phyloP scores from a whole-genome alignment of 352 stramenopile species.

The Globisporangium yorkense region DNA sequence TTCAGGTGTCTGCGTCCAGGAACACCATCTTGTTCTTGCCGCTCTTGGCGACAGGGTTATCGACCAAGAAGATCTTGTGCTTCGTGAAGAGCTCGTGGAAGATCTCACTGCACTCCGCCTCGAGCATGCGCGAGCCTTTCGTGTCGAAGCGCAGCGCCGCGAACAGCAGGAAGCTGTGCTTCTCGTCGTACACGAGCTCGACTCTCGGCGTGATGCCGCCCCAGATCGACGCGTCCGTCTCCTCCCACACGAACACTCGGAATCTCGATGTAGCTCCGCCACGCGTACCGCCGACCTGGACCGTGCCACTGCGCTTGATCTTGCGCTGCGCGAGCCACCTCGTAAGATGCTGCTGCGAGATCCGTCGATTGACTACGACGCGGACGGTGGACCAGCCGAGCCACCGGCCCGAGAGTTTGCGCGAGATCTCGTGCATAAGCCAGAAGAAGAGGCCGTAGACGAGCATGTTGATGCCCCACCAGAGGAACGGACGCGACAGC shows the following conservation, averaged over 20 bases:
- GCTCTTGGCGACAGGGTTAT: not conserved
- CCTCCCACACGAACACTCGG: constrained; percentile 85
- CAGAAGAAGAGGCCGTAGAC: constrained; percentile 60
- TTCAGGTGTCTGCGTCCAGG: constrained; percentile 3
- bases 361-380: constrained; percentile 53
- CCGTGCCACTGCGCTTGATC: constrained; percentile 15
- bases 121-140: constrained; percentile 28
- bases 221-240: constrained; percentile 83
- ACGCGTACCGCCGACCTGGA: constrained; percentile 45
- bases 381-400: constrained; percentile 87
- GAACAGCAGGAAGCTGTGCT: constrained; percentile 54
- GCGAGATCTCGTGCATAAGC: constrained; percentile 40
- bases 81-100: constrained; percentile 42
- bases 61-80: constrained; percentile 5
- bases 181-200: constrained; percentile 62
- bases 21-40: constrained; percentile 1
- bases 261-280: constrained; percentile 68
- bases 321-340: constrained; percentile 20
- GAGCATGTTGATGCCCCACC: constrained; percentile 90
- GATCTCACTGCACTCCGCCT: constrained; percentile 36
- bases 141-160: constrained; percentile 46
- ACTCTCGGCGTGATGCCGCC: constrained; percentile 74
- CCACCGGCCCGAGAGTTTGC: constrained; percentile 39
- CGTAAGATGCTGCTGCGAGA: constrained; percentile 28
- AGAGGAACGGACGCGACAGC: constrained; percentile 49